Conservation (phyloP, 1,284 basidiomycete species). For the Irpex lacteus region DNA sequence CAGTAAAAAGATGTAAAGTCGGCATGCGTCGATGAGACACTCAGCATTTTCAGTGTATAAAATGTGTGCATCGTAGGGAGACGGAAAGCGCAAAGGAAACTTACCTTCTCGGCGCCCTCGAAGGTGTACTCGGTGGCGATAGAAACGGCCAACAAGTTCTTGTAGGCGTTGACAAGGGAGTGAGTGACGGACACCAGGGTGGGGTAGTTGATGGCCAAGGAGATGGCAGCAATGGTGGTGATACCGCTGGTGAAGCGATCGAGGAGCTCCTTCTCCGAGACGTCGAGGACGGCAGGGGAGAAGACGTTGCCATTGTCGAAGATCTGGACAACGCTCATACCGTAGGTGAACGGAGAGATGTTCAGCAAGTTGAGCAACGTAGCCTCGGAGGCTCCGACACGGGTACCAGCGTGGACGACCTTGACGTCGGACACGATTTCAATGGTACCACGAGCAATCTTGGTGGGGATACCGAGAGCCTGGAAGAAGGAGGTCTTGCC, state of each 20-base stretch:
- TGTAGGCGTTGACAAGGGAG: conserved; percentile 98
- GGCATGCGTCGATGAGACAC: conserved; percentile 46
- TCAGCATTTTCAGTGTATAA: conserved; percentile 85
- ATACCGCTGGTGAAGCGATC: conserved; percentile 90
- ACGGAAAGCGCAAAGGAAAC: conserved; percentile 22
- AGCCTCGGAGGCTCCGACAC: conserved; percentile 97
- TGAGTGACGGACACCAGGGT: conserved; percentile 93
- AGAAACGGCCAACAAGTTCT: conserved; percentile 93
- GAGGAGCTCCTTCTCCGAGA: conserved; percentile 89
- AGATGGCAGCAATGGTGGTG: conserved; percentile 95
- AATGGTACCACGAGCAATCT: conserved; percentile 99
- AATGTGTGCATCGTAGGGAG: conserved; percentile 38
- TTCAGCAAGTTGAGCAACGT: conserved; percentile 99
- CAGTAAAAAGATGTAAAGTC: conserved; percentile 32
- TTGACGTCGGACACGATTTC: conserved; percentile 98
- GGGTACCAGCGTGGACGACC: conserved; percentile 89
- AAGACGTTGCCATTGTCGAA: conserved; percentile 92
- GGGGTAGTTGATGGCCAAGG: conserved; percentile 93
- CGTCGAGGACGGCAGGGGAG: conserved; percentile 88
- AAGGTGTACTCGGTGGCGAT: conserved; percentile 95
- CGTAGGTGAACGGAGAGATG: conserved; percentile 98
- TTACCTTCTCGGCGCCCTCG: conserved; percentile 90
- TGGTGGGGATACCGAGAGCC: conserved; percentile 98
- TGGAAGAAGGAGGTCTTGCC: conserved; percentile 99
- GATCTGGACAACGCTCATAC: conserved; percentile 95